Conservation (phyloP, 164 flowering plant species). For the Vitis rupestris region DNA sequence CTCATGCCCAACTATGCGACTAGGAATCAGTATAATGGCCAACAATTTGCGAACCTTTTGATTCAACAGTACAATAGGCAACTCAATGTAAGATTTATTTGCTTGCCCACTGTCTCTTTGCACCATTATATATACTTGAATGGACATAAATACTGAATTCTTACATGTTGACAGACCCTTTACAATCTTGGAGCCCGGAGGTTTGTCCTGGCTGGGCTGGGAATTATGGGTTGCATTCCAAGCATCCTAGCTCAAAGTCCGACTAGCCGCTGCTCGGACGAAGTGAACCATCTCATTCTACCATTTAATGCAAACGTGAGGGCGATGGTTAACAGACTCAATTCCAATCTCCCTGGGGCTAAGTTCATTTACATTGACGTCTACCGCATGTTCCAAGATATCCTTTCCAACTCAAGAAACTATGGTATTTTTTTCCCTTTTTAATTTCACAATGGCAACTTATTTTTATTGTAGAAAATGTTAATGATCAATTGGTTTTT, state of each 20-base stretch:
- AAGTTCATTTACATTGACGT: constrained; percentile 52
- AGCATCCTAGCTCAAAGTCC: constrained; percentile 60
- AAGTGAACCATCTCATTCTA: constrained; percentile 50
- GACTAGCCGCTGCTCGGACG: constrained; percentile 46
- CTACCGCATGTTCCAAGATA: constrained; percentile 49
- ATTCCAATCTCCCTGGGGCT: constrained; percentile 57
- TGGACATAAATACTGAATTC: no score
- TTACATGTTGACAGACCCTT: constrained; percentile 36
- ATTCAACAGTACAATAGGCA: constrained; percentile 56
- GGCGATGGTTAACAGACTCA: constrained; percentile 54
- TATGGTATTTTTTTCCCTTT: constrained; percentile 41
- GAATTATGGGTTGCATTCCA: constrained; percentile 77
- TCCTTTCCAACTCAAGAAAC: constrained; percentile 39
- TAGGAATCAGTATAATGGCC: constrained; percentile 57
- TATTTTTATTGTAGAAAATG: background rate
- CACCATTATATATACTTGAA: background rate
- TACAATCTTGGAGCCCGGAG: constrained; percentile 76
- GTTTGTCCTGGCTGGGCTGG: constrained; percentile 59
- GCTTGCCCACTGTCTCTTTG: background rate
- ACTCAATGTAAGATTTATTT: constrained; percentile 42
- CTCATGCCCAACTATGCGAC: constrained; percentile 87
- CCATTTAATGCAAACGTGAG: constrained; percentile 65
- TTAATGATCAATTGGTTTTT: background rate
- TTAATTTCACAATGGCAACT: no score
- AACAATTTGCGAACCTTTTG: constrained; percentile 68